phyloP scores from a whole-genome alignment of 2,329 filamentous ascomycete species.

The Aspergillus ibericus region DNA sequence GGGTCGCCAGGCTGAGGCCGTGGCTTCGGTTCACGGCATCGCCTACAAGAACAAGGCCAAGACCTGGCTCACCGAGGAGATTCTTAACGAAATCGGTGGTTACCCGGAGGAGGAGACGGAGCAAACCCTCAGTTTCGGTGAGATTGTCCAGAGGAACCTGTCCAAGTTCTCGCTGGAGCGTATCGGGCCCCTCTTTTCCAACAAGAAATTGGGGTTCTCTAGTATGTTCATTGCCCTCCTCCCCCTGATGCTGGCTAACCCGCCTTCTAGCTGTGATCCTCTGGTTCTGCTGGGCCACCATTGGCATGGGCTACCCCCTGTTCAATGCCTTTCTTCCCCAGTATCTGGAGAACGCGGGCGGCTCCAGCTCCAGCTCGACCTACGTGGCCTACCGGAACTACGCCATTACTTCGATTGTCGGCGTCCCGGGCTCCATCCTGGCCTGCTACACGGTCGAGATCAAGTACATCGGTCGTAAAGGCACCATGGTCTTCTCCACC shows the following conservation, averaged over 20 bases:
- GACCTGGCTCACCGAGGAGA: constrained; percentile 75
- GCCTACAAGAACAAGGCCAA: constrained; percentile 67
- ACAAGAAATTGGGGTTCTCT: constrained; percentile 49
- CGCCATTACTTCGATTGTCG: constrained; percentile 73
- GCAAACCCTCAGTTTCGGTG: constrained; percentile 41
- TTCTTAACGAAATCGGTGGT: constrained; percentile 57
- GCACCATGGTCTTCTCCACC: constrained; percentile 56
- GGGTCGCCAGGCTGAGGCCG: constrained; percentile 75
- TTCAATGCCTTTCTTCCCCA: constrained; percentile 92
- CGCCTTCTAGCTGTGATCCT: constrained; percentile 47
- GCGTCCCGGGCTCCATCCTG: constrained; percentile 74
- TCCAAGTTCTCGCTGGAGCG: constrained; percentile 66
- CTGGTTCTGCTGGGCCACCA: constrained; percentile 79
- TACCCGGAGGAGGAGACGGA: constrained; percentile 44
- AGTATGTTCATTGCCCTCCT: constrained; percentile 49
- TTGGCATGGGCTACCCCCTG: constrained; percentile 83
- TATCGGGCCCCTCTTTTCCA: constrained; percentile 63
- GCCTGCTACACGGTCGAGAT: constrained; percentile 71
- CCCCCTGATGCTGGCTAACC: constrained; percentile 38
- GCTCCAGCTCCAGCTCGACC: constrained; percentile 36
- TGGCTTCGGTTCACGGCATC: constrained; percentile 76
- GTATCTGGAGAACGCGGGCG: constrained; percentile 66
- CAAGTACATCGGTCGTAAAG: constrained; percentile 62
- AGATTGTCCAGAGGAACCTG: constrained; percentile 61
- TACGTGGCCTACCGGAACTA: constrained; percentile 70